phyloP scores from a whole-genome alignment of 768 basidiomycete species.

The Candolleomyces aberdarensis region DNA sequence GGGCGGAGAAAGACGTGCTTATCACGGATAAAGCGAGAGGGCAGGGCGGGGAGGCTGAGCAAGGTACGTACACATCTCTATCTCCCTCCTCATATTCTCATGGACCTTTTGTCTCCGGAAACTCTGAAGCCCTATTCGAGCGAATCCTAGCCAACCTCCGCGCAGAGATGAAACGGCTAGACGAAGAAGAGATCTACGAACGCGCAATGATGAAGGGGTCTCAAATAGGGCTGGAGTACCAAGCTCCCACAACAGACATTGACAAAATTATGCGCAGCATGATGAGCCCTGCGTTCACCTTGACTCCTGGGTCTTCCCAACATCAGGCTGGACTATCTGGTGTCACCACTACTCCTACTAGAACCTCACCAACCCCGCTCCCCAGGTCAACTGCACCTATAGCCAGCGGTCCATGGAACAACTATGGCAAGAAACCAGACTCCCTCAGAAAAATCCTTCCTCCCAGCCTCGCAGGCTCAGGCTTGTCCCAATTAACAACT shows the following conservation, averaged over 20 bases:
- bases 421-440: conserved; percentile 22
- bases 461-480: background rate
- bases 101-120: conserved; percentile 13
- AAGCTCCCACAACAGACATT: conserved; percentile 43
- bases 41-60: conserved; percentile 25
- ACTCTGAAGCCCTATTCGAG: conserved; percentile 22
- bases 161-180: conserved; percentile 34
- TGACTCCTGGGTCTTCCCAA: conserved; percentile 13
- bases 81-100: background rate
- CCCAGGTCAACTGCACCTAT: conserved; percentile 16
- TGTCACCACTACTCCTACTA: background rate
- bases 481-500: background rate
- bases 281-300: conserved; percentile 37
- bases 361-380: conserved; percentile 7
- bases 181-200: conserved; percentile 50
- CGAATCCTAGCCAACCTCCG: conserved; percentile 36
- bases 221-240: conserved; percentile 39
- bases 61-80: conserved; percentile 26
- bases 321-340: conserved; percentile 2
- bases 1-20: conserved; percentile 38
- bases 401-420: conserved; percentile 33
- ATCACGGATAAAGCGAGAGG: conserved; percentile 24
- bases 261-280: conserved; percentile 50
- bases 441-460: background rate
- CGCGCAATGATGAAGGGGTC: conserved; percentile 45